phyloP scores from a whole-genome alignment of 805 yeast species.

The Saturnispora saitoi region DNA sequence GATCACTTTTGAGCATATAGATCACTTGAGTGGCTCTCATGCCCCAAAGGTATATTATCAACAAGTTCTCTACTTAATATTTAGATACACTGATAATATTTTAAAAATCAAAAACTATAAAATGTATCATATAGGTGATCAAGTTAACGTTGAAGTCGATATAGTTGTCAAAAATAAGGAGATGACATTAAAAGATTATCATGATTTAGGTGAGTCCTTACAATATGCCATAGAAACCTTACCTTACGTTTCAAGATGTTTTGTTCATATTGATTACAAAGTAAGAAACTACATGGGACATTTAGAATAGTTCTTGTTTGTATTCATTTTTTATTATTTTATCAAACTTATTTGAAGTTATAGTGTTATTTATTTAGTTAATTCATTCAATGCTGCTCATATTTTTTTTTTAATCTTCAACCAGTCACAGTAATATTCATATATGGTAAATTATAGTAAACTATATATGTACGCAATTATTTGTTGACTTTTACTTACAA shows the following conservation, averaged over 20 bases:
- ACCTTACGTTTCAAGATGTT: conserved; percentile 72
- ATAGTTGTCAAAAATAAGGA: conserved; percentile 43
- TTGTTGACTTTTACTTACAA: too few relatives aligned
- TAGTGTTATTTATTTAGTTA: too few relatives aligned
- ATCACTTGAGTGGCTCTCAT: conserved; percentile 65
- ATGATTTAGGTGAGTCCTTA: conserved; percentile 73
- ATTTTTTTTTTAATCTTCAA: too few relatives aligned
- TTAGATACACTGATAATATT: conserved; percentile 61
- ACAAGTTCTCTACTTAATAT: conserved; percentile 57
- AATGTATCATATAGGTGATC: conserved; percentile 74
- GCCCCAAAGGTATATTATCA: conserved; percentile 57
- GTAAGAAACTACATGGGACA: conserved; percentile 34
- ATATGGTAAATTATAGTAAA: too few relatives aligned
- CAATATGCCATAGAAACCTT: conserved; percentile 74
- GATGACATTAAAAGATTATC: conserved; percentile 54
- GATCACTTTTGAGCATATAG: conserved; percentile 63
- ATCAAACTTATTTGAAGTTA: too few relatives aligned
- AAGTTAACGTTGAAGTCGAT: conserved; percentile 69
- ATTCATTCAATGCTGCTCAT: too few relatives aligned
- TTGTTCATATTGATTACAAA: conserved; percentile 66
- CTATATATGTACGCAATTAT: too few relatives aligned
- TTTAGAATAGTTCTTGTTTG: conserved; percentile 10
- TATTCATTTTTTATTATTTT: too few relatives aligned
- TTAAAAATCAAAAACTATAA: conserved; percentile 55
- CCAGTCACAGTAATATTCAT: too few relatives aligned